phyloP scores from a whole-genome alignment of 2,329 filamentous ascomycete genomes.

The Fusarium papillatum region DNA sequence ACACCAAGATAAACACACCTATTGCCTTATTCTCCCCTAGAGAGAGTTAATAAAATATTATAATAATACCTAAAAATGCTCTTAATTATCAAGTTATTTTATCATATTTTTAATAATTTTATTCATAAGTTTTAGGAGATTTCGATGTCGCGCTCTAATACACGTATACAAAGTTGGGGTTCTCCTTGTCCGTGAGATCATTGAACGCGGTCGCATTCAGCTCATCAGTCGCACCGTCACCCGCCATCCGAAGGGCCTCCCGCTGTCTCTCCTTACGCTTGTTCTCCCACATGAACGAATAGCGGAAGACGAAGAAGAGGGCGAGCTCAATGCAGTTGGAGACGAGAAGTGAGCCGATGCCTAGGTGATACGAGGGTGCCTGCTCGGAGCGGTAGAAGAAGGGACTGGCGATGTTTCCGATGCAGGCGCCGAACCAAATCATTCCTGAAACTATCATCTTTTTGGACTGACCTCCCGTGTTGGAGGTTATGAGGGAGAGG shows the following conservation, averaged over 20 bases:
- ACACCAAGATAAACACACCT: too few species aligned
- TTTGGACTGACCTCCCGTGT: slow-evolving; percentile 70
- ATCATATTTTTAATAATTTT: too few species aligned
- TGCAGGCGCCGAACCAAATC: slow-evolving; percentile 71
- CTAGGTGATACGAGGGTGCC: slow-evolving; percentile 55
- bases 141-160: slow-evolving; percentile 43
- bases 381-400: slow-evolving; percentile 73
- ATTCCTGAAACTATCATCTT: slow-evolving; percentile 75
- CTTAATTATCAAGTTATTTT: too few species aligned
- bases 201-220: slow-evolving; percentile 56
- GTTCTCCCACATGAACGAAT: slow-evolving; percentile 56
- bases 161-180: slow-evolving; percentile 57
- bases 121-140: too few species aligned
- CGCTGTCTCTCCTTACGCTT: slow-evolving; percentile 51
- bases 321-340: slow-evolving; percentile 54
- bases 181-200: slow-evolving; percentile 59
- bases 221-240: slow-evolving; percentile 40
- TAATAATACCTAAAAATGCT: too few species aligned
- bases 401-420: slow-evolving; percentile 72
- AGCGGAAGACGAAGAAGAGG: slow-evolving; percentile 55
- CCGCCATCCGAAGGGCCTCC: slow-evolving; percentile 45
- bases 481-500: slow-evolving; percentile 62
- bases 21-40: too few species aligned
- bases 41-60: too few species aligned
- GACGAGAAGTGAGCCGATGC: slow-evolving; percentile 58